Percentiles rank a stretch among this genome's conserved stretches.
Conservation (phyloP, 1,284 basidiomycete species). For the Apiotrichum akiyoshidainum region DNA sequence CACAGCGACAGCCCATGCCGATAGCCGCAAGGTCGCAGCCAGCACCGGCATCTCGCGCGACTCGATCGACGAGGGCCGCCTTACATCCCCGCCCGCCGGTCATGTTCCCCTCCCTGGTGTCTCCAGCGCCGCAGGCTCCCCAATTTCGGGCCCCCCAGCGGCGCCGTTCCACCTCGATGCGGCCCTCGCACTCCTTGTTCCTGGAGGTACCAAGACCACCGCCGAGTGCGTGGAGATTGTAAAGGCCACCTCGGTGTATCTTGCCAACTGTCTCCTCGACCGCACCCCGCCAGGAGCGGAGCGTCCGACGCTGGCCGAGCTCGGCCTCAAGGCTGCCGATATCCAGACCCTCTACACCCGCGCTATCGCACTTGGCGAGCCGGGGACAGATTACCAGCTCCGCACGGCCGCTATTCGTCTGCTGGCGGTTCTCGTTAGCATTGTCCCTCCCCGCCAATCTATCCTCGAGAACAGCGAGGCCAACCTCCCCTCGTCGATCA, state of each 20-base stretch:
- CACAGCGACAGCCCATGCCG: conserved; percentile 9
- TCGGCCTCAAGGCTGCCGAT: conserved; percentile 19
- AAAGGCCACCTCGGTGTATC: conserved; percentile 36
- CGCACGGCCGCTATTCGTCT: conserved; percentile 41
- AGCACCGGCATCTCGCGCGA: conserved; percentile 15
- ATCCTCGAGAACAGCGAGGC: conserved; percentile 18
- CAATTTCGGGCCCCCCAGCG: neutral
- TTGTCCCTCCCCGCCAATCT: conserved; percentile 29
- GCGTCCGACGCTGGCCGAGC: conserved; percentile 11
- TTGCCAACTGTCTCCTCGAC: conserved; percentile 29
- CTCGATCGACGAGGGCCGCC: conserved; percentile 15
- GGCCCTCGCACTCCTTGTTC: conserved; percentile 35
- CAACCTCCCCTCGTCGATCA: conserved; percentile 27
- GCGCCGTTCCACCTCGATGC: conserved; percentile 35
- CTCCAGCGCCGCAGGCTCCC: neutral
- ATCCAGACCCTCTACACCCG: conserved; percentile 31
- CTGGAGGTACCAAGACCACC: conserved; percentile 21
- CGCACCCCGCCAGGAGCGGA: conserved; percentile 4
- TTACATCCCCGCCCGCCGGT: conserved; percentile 12
- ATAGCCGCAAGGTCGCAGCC: conserved; percentile 13
- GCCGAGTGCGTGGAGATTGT: conserved; percentile 33
- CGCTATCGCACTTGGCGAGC: conserved; percentile 29
- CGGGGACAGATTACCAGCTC: conserved; percentile 26
- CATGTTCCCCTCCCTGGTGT: conserved; percentile 5
- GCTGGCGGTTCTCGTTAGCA: conserved; percentile 35